Conservation (phyloP, 352 stramenopile genomes). For the Halophytophthora polymorphica region DNA sequence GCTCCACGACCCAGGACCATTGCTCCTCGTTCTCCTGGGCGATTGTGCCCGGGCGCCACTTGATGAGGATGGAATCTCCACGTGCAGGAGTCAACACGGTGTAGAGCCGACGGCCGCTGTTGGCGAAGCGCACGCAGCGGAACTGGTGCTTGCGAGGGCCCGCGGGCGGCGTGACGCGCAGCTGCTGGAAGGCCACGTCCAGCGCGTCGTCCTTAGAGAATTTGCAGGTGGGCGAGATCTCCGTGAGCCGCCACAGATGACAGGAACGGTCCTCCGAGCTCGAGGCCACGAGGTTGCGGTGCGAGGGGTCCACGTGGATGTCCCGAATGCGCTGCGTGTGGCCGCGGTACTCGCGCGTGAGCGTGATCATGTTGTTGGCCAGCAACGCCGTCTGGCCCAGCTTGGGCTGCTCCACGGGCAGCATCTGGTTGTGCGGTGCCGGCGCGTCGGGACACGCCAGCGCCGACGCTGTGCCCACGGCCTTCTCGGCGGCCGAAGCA, state of each 20-base stretch:
- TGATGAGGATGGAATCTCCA: slow-evolving; percentile 77
- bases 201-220: slow-evolving; percentile 80
- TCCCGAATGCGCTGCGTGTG: slow-evolving; percentile 82
- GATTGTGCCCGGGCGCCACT: slow-evolving; percentile 72
- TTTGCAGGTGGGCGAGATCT: slow-evolving; percentile 54
- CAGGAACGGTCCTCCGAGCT: slow-evolving; percentile 79
- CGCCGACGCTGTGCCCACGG: slow-evolving; percentile 34
- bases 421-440: slow-evolving; percentile 21
- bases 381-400: slow-evolving; percentile 57
- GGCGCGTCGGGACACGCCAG: slow-evolving; percentile 23
- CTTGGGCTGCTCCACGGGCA: slow-evolving; percentile 33
- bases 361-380: slow-evolving; percentile 45
- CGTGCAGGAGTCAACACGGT: slow-evolving; percentile 73
- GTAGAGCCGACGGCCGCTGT: slow-evolving; percentile 61
- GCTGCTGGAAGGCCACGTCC: slow-evolving; percentile 50
- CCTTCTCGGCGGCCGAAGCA: slow-evolving; percentile 44
- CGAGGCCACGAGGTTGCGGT: slow-evolving; percentile 75
- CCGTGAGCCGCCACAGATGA: slow-evolving; percentile 76
- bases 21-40: slow-evolving; percentile 64
- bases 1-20: slow-evolving; percentile 66
- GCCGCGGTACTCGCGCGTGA: slow-evolving; percentile 71
- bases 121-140: slow-evolving; percentile 73
- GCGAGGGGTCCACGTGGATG: slow-evolving; percentile 75
- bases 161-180: slow-evolving; percentile 37
- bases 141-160: slow-evolving; percentile 75